Base-by-base conservation (phyloP, 2,329 filamentous ascomycete genomes). In the Venturia effusa region DNA sequence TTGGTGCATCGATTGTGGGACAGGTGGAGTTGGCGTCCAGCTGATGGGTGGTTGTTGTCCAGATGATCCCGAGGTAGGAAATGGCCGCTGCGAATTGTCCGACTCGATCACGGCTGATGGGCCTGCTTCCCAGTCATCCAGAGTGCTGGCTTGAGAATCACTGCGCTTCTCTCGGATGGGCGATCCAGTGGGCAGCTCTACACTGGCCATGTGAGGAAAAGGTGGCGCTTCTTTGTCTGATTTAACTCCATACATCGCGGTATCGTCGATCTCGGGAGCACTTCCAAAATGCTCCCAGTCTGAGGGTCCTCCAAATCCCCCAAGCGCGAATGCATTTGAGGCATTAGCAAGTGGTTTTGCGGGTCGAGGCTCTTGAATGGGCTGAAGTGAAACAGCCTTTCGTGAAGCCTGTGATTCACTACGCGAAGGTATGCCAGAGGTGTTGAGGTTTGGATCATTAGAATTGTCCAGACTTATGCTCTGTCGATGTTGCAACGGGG, bases 211-310 rank as follows among this genome's bases (percentile, higher is more conserved):
- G 10, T 19, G 27, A 15, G 40, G 34, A 6, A 30, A 30, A 39
- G 59, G 54, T 13, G 15, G 22, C 15, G 30, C 61, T 40, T 41
- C 37, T 13, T 22, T 22, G 48, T 63, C 61, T 24, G 27, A 55
- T 57, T 64, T 59, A 10, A 45, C 55, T 17, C 57, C 62, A 24
- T 73, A 74, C 7, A 72, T 51, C 10, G 71, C 73, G 40, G 73
- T 72, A 51, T 75, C 73, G 43, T 75, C 73, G 40, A 74, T 69
- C 54, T 74, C 73, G n/a, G 70, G 71, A 8, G 63, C 68, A 7
- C 60, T 66, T 10, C 62, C 66, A 34, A 67, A 65, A 24, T 65
- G 61, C 40, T 64, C 61, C 65, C 65, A 66, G 37, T 66, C 65
- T 22, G 65, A 66, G 4, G 65, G 64, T 19, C 59, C 65, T 19